Percentiles rank a stretch among this genome's conserved stretches.
phyloP scores from a whole-genome alignment of 148 eudicot species.

The Chenopodium formosanum region DNA sequence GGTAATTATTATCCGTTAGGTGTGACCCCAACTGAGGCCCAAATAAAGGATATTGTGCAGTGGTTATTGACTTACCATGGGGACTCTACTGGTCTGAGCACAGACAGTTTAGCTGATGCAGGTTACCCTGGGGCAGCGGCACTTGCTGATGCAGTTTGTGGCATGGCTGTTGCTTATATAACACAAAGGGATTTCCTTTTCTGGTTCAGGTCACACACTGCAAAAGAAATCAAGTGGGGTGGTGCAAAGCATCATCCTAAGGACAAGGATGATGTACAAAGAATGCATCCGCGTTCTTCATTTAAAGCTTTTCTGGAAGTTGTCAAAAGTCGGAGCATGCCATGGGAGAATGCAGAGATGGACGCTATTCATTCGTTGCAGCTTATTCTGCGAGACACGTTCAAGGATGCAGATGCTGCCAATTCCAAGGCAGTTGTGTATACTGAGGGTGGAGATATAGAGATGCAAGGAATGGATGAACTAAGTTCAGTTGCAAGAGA shows the following conservation, averaged over 20 bases:
- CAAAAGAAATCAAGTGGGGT: slow-evolving; percentile 94
- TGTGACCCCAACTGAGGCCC: slow-evolving; percentile 80
- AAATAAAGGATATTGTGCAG: slow-evolving; percentile 75
- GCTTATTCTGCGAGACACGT: slow-evolving; percentile 78
- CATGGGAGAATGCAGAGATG: slow-evolving; percentile 95
- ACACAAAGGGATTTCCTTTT: slow-evolving; percentile 75
- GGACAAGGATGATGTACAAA: slow-evolving; percentile 80
- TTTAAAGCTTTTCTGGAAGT: slow-evolving; percentile 87
- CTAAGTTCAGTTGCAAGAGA: slow-evolving; percentile 78
- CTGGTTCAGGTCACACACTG: slow-evolving; percentile 90
- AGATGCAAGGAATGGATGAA: slow-evolving; percentile 63
- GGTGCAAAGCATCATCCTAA: slow-evolving; percentile 93
- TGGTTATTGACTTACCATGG: slow-evolving; percentile 71
- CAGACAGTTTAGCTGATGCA: slow-evolving; percentile 85
- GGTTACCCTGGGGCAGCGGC: slow-evolving; percentile 82
- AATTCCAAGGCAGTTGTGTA: slow-evolving; percentile 55
- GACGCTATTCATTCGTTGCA: slow-evolving; percentile 97
- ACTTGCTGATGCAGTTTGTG: slow-evolving; percentile 86
- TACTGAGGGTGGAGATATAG: slow-evolving; percentile 43
- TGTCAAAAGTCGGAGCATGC: slow-evolving; percentile 77
- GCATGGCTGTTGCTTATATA: slow-evolving; percentile 94
- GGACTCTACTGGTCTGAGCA: slow-evolving; percentile 90
- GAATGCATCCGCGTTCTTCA: slow-evolving; percentile 94
- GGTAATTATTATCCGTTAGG: slow-evolving; percentile 76
- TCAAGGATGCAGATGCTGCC: slow-evolving; percentile 44